Evolutionary conservation across 768 basidiomycete genomes (phyloP), one percentile per base, ranked within the genome.

Genomic region (Exsudoporus frostii): DNA sequence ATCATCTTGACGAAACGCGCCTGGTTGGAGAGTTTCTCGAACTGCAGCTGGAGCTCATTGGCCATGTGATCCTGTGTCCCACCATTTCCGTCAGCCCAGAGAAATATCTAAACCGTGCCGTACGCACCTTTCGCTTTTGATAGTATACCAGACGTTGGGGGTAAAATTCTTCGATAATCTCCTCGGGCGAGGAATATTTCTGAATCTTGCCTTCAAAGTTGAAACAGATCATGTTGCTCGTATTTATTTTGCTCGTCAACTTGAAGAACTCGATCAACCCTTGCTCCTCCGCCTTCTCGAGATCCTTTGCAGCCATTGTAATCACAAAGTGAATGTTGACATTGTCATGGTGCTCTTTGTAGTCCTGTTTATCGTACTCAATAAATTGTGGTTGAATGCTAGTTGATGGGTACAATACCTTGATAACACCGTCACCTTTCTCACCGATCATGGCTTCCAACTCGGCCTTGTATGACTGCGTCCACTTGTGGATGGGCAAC

Each of bases 161-260:
- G 66, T 91, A 99, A 67, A 97, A 99, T 36, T 97, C 95, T 57
- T 91, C 85, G 41, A 98, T 70, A 48, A 99, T 91, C 59, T 94
- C 88, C 66, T 98, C 97, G 0, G 97, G 84, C 1, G 85, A 81
- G 17, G 81, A 75, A 69, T 98, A 98, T 72, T 86, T 95, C 74
- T 86, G 92, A 74, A 99, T 96, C 76, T 96, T 97, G 61, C 92
- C 88, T 17, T 95, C 90, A 55, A 90, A 82, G 71, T 99, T 96
- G 70, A 99, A 99, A 72, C 92, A 94, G 17, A 98, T 97, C 97
- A 99, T 98, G 74, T 99, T 99, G 67, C 83, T 81, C 15, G 92
- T 97, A 69, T 79, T 88, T 69, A 99, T 73, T 69, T 94, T 90
- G 43, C 79, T 72, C 14, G 84, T 84, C 56, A 98, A 74, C 72